Base-by-base conservation (phyloP, 1,284 basidiomycete genomes). In the Agroathelia rolfsii region DNA sequence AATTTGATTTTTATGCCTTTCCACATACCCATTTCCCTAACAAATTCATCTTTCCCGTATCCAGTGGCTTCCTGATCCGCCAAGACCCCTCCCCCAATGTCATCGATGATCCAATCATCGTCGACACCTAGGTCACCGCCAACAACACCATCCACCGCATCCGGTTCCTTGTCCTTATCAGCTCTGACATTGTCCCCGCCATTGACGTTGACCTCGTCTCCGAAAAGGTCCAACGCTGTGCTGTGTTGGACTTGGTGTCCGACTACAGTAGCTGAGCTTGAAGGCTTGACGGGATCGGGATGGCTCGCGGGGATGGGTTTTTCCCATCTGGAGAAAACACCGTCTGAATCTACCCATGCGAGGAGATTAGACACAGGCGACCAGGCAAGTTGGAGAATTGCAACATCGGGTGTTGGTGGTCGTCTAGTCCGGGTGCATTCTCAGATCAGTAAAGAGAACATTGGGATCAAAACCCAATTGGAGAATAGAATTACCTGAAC, bases 101-200 rank as follows among this genome's bases (percentile, higher is more conserved):
- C 85, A 52, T 90, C 86, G 25, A 87, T 69, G 38, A 92, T 84
- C 80, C 84, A 92, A 44, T 84, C 83, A 39, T 85, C 80, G 36
- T n/a, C n/a, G n/a, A n/a, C n/a, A n/a, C 19, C 59, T 47, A 48
- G 24, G 38, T 57, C 43, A 23, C 61, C 56, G 6, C 60, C 64
- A 13, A 64, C 59, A 28, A 64, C 60, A 26, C 58, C 57, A 6
- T 53, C 59, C 51, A 24, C 36, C 34, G 14, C 41, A 19, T 30
- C 45, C 22, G 37, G 55, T 17, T 64, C 65, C 27, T 53, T 43
- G 39, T 64, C 59, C 24, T 59, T 51, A 17, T 50, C 51, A n/a
- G n/a, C n/a, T n/a, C n/a, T n/a, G 12, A 44, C 52, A 15, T 53
- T 53, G n/a, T 41, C 39, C 24, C 51, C 41, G n/a, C 36, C 42